A percentile compares a stretch with the other conserved stretches of the same genome.
These are phyloP conservation scores for Salvia sclarea DNA, from an alignment of 305 asterid genomes.

Conservation along the genomic window DNA sequence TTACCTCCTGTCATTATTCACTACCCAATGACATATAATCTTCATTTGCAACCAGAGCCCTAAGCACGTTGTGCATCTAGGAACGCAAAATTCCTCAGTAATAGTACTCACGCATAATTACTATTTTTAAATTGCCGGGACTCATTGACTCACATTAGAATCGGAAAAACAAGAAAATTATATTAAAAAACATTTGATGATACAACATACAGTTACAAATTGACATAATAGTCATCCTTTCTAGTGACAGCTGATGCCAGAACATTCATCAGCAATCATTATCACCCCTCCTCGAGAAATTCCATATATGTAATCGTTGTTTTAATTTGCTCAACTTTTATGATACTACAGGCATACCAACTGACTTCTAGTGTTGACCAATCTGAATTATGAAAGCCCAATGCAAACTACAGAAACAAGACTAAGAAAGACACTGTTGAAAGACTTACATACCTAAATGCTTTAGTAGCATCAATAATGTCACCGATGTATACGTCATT, in stretches of 20 bases:
- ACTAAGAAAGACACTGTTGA: background rate
- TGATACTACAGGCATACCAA: constrained; percentile 24
- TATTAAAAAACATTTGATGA: background rate
- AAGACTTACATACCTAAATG: constrained; percentile 54
- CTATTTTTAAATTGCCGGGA: background rate
- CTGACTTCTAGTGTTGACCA: constrained; percentile 3
- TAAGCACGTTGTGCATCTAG: background rate
- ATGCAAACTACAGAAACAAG: constrained; percentile 21
- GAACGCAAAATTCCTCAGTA: background rate
- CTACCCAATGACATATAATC: background rate
- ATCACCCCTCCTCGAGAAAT: background rate
- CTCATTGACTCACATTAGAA: background rate
- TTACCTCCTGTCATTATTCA: background rate
- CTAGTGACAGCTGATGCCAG: background rate
- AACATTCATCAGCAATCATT: background rate
- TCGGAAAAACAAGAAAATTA: background rate
- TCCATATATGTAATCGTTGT: constrained; percentile 1
- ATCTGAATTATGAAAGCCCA: constrained; percentile 21
- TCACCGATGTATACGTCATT: constrained; percentile 78
- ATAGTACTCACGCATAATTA: background rate
- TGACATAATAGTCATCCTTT: background rate
- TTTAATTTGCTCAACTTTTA: constrained; percentile 1
- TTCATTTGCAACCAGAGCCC: background rate
- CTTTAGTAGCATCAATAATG: constrained; percentile 60
- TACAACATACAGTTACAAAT: background rate